A percentile compares a stretch with the other conserved stretches of the same genome.
Conservation (phyloP, 1,284 basidiomycete genomes). For the Leccinum angustisporum region DNA sequence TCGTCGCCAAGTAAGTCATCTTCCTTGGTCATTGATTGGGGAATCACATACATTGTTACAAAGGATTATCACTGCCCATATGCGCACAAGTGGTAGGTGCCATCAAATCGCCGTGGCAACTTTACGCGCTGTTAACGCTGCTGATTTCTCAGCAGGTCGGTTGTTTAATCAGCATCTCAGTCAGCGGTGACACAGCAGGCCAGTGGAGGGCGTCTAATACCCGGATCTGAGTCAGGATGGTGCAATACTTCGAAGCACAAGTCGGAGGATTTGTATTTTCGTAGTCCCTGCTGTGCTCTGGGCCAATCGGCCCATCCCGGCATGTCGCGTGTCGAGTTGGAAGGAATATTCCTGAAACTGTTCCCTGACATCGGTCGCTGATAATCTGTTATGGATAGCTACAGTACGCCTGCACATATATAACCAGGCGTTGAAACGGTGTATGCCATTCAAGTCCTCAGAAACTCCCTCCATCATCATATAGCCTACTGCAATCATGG, state of each 20-base stretch:
- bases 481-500: constrained; percentile 37
- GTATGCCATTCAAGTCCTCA: too few relatives aligned
- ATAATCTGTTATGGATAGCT: background rate
- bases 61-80: too few relatives aligned
- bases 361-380: too few relatives aligned
- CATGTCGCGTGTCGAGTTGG: background rate
- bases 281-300: background rate
- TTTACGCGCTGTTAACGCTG: background rate
- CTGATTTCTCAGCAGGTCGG: background rate
- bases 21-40: too few relatives aligned
- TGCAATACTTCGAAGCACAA: too few relatives aligned
- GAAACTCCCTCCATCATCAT: background rate
- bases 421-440: background rate
- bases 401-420: constrained; percentile 8
- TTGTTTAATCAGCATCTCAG: constrained; percentile 11
- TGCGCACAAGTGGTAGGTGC: background rate
- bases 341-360: too few relatives aligned
- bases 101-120: background rate
- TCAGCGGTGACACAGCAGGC: background rate
- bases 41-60: too few relatives aligned
- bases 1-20: too few relatives aligned
- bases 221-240: too few relatives aligned
- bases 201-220: too few relatives aligned
- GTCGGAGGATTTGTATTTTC: background rate
- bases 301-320: background rate